These are phyloP conservation scores for Aspergillus bertholletiae DNA, from an alignment of 495 filamentous ascomycete species.

Conservation along the genomic window DNA sequence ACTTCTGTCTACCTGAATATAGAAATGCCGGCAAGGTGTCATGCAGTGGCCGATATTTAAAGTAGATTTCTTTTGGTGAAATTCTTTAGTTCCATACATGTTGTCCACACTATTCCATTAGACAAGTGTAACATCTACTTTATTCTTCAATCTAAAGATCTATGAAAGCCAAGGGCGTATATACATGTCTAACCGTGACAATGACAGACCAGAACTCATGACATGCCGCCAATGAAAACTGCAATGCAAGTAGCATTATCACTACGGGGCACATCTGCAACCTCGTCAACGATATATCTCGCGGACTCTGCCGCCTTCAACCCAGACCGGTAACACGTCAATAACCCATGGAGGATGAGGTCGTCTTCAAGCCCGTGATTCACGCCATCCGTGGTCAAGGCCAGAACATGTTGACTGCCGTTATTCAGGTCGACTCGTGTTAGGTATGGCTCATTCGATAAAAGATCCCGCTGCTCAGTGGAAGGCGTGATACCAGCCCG, in stretches of 20 bases:
- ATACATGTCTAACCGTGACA: too few species aligned
- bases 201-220: not conserved
- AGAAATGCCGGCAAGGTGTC: too few species aligned
- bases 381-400: constrained; percentile 9
- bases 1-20: too few species aligned
- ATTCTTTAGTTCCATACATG: too few species aligned
- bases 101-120: too few species aligned
- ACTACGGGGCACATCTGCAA: not conserved
- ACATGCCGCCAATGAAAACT: not conserved
- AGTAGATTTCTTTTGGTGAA: too few species aligned
- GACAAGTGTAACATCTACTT: too few species aligned
- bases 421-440: not conserved
- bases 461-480: not conserved
- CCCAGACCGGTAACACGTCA: not conserved
- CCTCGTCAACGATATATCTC: not conserved
- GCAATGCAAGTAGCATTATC: constrained; percentile 12
- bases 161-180: too few species aligned
- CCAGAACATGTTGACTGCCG: constrained; percentile 1
- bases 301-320: not conserved
- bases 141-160: too few species aligned
- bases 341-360: not conserved
- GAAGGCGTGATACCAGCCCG: not conserved
- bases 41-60: too few species aligned
- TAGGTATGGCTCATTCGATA: not conserved
- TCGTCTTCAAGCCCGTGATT: constrained; percentile 6